Evolutionary conservation across 768 basidiomycete genomes (phyloP), one percentile per base, ranked within the genome.

Genomic region (Brasilioporus rufonigricans): DNA sequence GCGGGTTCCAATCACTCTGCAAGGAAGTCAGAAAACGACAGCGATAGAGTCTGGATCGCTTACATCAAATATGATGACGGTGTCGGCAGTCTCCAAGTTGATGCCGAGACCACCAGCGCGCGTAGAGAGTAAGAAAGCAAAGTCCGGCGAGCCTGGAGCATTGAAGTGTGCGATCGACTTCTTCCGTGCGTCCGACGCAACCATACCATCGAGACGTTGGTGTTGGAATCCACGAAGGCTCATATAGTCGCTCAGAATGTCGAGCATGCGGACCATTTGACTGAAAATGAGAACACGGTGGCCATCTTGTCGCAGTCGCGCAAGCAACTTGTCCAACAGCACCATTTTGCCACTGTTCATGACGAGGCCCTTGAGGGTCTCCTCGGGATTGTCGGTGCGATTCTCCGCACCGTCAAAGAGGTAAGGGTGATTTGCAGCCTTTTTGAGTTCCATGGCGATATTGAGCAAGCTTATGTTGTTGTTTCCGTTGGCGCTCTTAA

Each of bases 261-360:
- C 97, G 43, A 99, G 80, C 85, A 98, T 92, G 55, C 97, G 86
- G 55, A 98, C 95, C 97, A 99, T 99, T 73, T 98, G 93, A 65
- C 94, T 97, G 79, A 99, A 99, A 64, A 99, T 98, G 63, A 99
- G 81, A 26, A 99, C 97, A 47, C 97, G 90, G 65, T 98, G 97
- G 4, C 91, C 91, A 68, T 98, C 96, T 61, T 83, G 85, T 64
- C 89, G 89, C 47, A 98, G 81, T 18, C 92, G 86, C 23, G 79
- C 81, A n/a, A 98, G 84, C 16, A 99, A 83, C 71, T 99, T 99
- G 76, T 99, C 97, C 51, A 99, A 86, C 31, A 99, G 76, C 46
- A 98, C 95, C 89, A 99, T 86, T 77, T 99, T 99, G 32, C 97
- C 97, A 57, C 93, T 94, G 73, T 89, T 96, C 92, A 97, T 97